Base-by-base conservation (phyloP, 108 stramenopile genomes). In the Cyclotella baltica region DNA sequence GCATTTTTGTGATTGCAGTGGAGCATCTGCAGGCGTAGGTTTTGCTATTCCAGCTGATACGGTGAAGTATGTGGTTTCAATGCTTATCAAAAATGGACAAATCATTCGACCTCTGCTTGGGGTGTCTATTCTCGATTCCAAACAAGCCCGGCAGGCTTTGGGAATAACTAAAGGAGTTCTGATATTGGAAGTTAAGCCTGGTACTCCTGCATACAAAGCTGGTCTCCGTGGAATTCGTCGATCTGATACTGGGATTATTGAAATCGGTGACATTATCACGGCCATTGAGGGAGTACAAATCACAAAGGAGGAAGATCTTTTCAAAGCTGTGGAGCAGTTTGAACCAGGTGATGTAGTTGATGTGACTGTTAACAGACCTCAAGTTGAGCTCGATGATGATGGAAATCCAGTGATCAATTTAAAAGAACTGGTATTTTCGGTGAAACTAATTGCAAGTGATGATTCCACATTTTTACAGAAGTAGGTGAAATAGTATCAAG, bases 191-290 rank as follows among this genome's bases (percentile, higher is more conserved):
- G 97, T 97, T 3, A 94, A 95, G 38, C 70, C 78, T 16, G 86
- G 80, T n/a, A 94, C 86, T 64, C 84, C 90, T 27, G 90, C 89
- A 27, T 83, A 58, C 23, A 64, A 83, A 59, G 92, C 93, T 28
- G 93, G 95, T 1, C 62, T 94, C 25, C 84, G 80, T 43, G 93
- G 92, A 43, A 86, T 92, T 13, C 80, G 87, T 48, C 73, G 93
- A 55, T 89, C 89, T 8, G 93, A 92, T 28, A 83, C 72, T 13
- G 92, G 95, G 20, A 82, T 91, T 15, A 82, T 95, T 51, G 89
- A 95, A 72, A 92, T 98, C 43, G 98, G 98, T 25, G 98, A 98
- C 47, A 95, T 98, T 53, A 97, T 98, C 37, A 80, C 91, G 38
- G 84, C 92, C 31, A 87, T 97, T 22, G 93, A 95, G 47, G 83